Base-by-base conservation (phyloP, 2,329 filamentous ascomycete species). In the Fusarium nelsonii region DNA sequence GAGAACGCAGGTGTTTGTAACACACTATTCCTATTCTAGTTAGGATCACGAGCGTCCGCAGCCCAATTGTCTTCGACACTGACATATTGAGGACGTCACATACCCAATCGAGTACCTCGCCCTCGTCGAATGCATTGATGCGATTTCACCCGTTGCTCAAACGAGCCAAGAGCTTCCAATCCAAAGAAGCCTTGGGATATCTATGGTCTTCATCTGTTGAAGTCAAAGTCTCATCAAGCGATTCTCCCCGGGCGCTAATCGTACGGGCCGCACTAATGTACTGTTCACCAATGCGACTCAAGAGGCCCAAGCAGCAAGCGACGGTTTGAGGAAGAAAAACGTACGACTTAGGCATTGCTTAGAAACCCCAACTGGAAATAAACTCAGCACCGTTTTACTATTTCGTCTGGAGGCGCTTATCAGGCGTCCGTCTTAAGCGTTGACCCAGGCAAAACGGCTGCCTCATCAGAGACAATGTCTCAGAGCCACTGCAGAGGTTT, bases 391-490 rank as follows among this genome's bases (percentile, higher is more conserved):
- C 54, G 51, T 65, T 70, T 60, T 48, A 41, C 49, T 68, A 32
- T 49, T 70, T 56, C 57, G 51, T 57, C 48, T 50, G 43, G 43
- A 44, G 45, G 65, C 43, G 49, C 63, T 67, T 69, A 56, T 45
- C 45, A 53, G 34, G 34, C 55, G 52, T 56, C 68, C 56, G 55
- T 44, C 55, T 50, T 34, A 33, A 63, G 54, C 59, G 54, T 70
- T 70, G 41, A 54, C 54, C 48, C 50, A 68, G 61, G 43, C 63
- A 53, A 53, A 70, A 70, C 68, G 68, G 68, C 59, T 70, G 53
- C 63, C 57, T 66, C 70, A 71, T 63, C 69, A 65, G 49, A 58
- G 56, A 71, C 58, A 71, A 54, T 68, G 66, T 73, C 62, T 71
- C 51, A 69, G 56, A 61, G 56, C 18, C 28, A 62, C 18, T 34